Evolutionary conservation across 208 protist genomes (phyloP).

Genomic region (Acanthamoeba royreba): DNA sequence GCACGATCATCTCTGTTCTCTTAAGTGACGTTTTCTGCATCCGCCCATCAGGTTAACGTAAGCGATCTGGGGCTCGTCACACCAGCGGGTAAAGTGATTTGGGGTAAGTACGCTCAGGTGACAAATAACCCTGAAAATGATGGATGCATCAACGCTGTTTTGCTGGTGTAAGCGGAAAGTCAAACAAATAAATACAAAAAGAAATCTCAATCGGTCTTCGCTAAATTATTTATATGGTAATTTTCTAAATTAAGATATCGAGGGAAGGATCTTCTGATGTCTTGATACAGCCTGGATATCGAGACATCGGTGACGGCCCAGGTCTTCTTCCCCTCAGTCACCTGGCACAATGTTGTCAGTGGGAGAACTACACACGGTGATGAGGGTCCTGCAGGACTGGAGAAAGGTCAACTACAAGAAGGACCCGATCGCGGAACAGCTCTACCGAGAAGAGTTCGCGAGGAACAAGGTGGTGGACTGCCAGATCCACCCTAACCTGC

Average conservation of each 20-base stretch:
- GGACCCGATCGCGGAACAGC: background rate
- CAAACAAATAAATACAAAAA: no score
- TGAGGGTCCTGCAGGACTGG: background rate
- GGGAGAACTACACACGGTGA: background rate
- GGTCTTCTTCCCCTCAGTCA: no score
- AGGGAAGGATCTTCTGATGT: no score
- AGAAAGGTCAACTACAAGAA: background rate
- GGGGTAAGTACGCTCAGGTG: constrained; percentile 99
- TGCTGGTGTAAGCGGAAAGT: constrained; percentile 99
- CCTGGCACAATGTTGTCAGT: no score
- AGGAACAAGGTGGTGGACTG: background rate
- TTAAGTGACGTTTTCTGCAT: background rate
- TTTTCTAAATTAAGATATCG: no score
- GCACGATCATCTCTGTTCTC: background rate
- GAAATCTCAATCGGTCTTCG: no score
- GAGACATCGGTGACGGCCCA: no score
- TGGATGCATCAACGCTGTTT: constrained; percentile 99
- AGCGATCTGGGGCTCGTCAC: constrained; percentile 99
- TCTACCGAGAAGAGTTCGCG: background rate
- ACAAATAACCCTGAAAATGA: constrained; percentile 99
- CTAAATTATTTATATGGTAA: no score
- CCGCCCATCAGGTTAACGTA: constrained; percentile 93
- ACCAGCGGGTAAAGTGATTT: constrained; percentile 98
- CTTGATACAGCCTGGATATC: no score
- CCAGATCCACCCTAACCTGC: background rate